Conservation (phyloP, 345 rosid genomes). For the Hibiscus tridactylites region DNA sequence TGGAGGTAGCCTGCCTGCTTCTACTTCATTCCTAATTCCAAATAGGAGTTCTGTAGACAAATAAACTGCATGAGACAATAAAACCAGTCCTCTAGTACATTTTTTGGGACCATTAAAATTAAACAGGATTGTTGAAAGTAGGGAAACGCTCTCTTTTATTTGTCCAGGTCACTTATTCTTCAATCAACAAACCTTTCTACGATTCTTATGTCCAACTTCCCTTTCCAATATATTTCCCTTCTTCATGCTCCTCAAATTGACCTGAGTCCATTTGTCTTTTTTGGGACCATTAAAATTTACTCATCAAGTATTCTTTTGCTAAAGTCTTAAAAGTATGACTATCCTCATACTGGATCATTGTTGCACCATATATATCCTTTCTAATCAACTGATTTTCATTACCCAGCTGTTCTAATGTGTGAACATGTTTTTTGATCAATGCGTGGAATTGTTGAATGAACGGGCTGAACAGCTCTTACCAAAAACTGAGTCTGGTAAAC, state of each 20-base stretch:
- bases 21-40: conserved; percentile 63
- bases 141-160: not conserved
- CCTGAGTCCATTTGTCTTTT: not conserved
- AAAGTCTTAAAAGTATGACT: not conserved
- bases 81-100: not conserved
- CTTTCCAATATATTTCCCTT: not conserved
- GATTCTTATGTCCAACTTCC: not conserved
- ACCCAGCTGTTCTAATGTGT: not conserved
- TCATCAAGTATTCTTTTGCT: not conserved
- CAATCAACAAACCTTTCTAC: not conserved
- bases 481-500: not conserved
- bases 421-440: not conserved
- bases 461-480: not conserved
- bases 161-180: not conserved
- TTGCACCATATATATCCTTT: not conserved
- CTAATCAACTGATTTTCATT: not conserved
- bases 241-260: not conserved
- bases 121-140: not conserved
- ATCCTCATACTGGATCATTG: not conserved
- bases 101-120: not conserved
- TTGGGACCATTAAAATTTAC: not conserved
- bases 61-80: conserved; percentile 14
- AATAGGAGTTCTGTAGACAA: conserved; percentile 59
- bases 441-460: not conserved
- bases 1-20: conserved; percentile 64